Conservation (phyloP, 163 green algal genomes). For the Chlorella variabilis region DNA sequence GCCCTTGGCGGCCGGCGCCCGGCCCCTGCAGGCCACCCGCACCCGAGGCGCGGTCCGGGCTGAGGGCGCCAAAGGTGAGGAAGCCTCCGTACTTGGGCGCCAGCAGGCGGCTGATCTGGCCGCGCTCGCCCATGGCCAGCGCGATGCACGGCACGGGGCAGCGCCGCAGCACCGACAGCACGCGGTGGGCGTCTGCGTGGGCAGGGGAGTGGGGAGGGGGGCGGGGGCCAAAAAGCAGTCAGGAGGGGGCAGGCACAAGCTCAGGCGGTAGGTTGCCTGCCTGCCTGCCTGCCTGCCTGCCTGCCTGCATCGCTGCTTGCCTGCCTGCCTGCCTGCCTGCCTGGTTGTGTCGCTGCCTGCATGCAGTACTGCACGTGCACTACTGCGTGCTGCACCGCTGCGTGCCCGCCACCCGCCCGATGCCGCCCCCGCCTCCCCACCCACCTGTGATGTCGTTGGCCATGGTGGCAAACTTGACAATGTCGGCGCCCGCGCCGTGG, state of each 20-base stretch:
- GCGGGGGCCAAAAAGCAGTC: neutral
- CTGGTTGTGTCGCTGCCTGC: no score
- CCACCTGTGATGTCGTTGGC: constrained; percentile 76
- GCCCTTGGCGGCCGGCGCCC: no score
- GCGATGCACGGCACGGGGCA: constrained; percentile 84
- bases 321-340: no score
- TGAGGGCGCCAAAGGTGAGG: constrained; percentile 95
- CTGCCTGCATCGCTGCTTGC: no score
- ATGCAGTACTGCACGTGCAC: no score
- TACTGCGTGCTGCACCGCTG: no score
- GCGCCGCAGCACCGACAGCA: constrained; percentile 80
- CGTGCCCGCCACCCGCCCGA: no score
- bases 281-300: no score
- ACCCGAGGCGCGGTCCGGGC: constrained; percentile 47
- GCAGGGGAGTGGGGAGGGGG: neutral
- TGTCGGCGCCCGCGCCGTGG: constrained; percentile 77
- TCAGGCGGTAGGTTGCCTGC: no score
- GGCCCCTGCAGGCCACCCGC: no score
- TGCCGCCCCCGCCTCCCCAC: no score
- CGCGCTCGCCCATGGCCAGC: constrained; percentile 93
- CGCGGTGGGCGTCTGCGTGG: constrained; percentile 64
- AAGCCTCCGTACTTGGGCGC: constrained; percentile 93
- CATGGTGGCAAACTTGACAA: constrained; percentile 96
- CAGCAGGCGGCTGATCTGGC: constrained; percentile 88
- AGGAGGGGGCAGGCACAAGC: no score